Conservation (phyloP, 306 rosid genomes). For the Vigna angularis region DNA sequence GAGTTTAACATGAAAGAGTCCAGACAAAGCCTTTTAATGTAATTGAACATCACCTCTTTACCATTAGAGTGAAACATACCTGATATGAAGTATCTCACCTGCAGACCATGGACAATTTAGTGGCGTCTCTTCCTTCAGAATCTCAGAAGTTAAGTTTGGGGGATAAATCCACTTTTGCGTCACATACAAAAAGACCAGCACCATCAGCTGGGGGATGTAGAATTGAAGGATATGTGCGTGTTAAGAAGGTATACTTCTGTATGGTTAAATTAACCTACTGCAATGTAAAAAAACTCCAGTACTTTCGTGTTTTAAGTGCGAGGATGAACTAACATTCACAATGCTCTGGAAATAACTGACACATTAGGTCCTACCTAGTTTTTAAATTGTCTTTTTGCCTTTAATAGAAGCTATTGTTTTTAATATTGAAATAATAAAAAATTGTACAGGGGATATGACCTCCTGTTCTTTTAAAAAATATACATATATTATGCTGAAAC, state of each 20-base stretch:
- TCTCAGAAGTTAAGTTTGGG: constrained; percentile 61
- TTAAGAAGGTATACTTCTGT: constrained; percentile 75
- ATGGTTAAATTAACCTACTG: constrained; percentile 11
- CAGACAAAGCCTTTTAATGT: constrained; percentile 27
- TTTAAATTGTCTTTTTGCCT: constrained; percentile 23
- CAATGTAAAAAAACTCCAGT: constrained; percentile 10
- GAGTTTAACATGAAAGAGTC: constrained; percentile 30
- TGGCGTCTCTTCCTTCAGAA: constrained; percentile 66
- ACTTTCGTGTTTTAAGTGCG: constrained; percentile 41
- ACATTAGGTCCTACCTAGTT: constrained; percentile 9
- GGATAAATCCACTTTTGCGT: constrained; percentile 59
- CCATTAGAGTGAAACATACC: constrained; percentile 37
- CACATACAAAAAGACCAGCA: constrained; percentile 77
- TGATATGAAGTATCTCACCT: constrained; percentile 46
- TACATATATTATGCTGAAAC: constrained; percentile 30
- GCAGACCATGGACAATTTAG: constrained; percentile 88
- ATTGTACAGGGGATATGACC: constrained; percentile 17
- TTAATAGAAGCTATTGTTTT: constrained; percentile 6
- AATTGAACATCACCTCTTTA: constrained; percentile 17
- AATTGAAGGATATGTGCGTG: constrained; percentile 93
- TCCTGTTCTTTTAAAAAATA: not conserved
- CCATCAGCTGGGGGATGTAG: constrained; percentile 94
- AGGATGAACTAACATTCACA: constrained; percentile 30
- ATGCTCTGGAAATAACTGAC: constrained; percentile 23
- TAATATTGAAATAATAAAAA: constrained; percentile 10